Percentiles rank a stretch among this genome's conserved stretches.
Evolutionary conservation across 2,329 filamentous ascomycete species (phyloP).

Genomic region (Diaporthe caulivora): DNA sequence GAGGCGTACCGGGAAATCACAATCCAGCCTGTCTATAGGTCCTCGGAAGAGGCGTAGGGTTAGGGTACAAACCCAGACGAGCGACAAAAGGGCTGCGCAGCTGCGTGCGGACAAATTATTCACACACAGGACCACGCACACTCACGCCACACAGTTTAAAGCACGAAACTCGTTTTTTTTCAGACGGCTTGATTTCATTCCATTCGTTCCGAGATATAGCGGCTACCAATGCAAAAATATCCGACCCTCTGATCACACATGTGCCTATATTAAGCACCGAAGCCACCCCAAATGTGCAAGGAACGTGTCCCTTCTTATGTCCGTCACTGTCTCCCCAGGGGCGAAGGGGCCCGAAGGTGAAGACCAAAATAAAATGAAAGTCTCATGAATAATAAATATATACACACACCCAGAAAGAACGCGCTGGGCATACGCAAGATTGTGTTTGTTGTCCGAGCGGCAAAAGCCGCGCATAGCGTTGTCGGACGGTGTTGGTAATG

Average conservation of each 20-base stretch:
- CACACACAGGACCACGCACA: no score
- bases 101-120: no score
- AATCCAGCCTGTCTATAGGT: no score
- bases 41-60: background rate
- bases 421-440: conserved; percentile 31
- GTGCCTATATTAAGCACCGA: conserved; percentile 12
- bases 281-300: conserved; percentile 15
- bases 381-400: conserved; percentile 31
- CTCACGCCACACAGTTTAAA: background rate
- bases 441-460: conserved; percentile 6
- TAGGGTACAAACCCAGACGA: no score
- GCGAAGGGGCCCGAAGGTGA: background rate
- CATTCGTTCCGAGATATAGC: conserved; percentile 29
- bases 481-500: background rate
- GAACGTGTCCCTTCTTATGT: conserved; percentile 14
- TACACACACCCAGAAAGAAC: conserved; percentile 32
- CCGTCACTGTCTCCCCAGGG: background rate
- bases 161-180: background rate
- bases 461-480: background rate
- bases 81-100: background rate
- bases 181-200: conserved; percentile 17
- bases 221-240: conserved; percentile 24
- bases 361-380: background rate
- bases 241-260: conserved; percentile 1
- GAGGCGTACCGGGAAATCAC: no score